Conservation (phyloP, 2,329 filamentous ascomycete genomes). For the Cytospora schulzeri region DNA sequence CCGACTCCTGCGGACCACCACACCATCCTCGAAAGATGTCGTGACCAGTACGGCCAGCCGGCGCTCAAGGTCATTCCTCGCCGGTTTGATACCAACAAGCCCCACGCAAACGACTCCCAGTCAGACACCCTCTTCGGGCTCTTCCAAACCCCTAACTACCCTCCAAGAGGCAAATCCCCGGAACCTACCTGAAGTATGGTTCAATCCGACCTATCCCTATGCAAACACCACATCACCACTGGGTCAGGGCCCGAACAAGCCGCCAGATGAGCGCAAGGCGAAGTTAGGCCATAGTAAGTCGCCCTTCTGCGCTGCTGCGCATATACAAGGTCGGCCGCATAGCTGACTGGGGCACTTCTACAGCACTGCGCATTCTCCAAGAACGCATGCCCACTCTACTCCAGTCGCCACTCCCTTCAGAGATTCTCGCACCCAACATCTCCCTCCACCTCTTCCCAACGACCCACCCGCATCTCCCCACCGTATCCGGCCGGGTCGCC, state of each 20-base stretch:
- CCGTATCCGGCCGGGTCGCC: conserved; percentile 85
- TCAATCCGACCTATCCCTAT: conserved; percentile 43
- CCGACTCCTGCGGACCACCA: conserved; percentile 36
- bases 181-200: conserved; percentile 45
- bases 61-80: conserved; percentile 31
- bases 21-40: conserved; percentile 30
- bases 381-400: conserved; percentile 68
- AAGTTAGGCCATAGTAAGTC: conserved; percentile 65
- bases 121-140: conserved; percentile 18
- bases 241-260: conserved; percentile 36
- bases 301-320: neutral
- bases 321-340: neutral
- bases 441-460: conserved; percentile 71
- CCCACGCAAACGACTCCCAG: conserved; percentile 22
- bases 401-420: conserved; percentile 68
- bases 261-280: conserved; percentile 58
- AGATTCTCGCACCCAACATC: conserved; percentile 76
- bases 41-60: conserved; percentile 33
- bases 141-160: conserved; percentile 28
- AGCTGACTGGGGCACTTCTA: conserved; percentile 13
- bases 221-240: conserved; percentile 31
- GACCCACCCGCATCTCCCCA: conserved; percentile 85
- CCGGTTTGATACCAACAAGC: conserved; percentile 21
- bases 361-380: conserved; percentile 67
- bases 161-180: conserved; percentile 33